Base-by-base conservation (phyloP, 139 green algal species). In the Yamagishiella unicocca region DNA sequence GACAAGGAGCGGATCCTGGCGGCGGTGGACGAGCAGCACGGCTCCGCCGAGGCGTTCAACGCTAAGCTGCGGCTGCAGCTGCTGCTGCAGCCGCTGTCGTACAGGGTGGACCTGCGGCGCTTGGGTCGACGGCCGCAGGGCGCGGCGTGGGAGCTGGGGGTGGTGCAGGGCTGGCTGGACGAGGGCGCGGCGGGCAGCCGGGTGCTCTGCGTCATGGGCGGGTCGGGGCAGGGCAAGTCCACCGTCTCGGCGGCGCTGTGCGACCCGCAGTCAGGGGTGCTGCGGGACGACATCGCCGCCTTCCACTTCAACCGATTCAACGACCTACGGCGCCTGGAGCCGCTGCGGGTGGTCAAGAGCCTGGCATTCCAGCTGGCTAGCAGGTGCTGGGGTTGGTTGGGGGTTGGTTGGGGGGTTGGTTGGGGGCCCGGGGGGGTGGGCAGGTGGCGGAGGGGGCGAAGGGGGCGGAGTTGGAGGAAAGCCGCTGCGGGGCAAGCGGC, bases 211-310 rank as follows among this genome's bases (percentile, higher is more conserved):
- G 38, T 90, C n/a, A 1, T 72, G 19, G 79, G 53, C 22, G 71
- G 80, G 10, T 82, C 87, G 33, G 87, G 87, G 29, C 78, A 84
- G 71, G 87, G 87, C 71, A 90, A 90, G 71, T 84, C 79, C 17
- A 90, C 87, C 14, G 40, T 88, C 9, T 55, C 24, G 5, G 80
- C 70, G 38, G 55, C 55, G 43, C 33, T 88, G 50, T 87, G 64
- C 72, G 46, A 85, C 43, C 10, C 43, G 10, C 61, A 66, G n/a
- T 58, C 37, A 9, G 43, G 64, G 42, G 27, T 37, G 37, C 38
- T 68, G 46, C 67, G n/a, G 54, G 35, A 25, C 33, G 54, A 17
- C 4, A 25, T 77, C 25, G 53, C 12, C 21, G 68, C 64, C 3
- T 25, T 53, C 54, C 87, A 90, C 40, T 83, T 87, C 29, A 19